Base-by-base conservation (phyloP, 768 basidiomycete species). In the Lentinula raphanica region DNA sequence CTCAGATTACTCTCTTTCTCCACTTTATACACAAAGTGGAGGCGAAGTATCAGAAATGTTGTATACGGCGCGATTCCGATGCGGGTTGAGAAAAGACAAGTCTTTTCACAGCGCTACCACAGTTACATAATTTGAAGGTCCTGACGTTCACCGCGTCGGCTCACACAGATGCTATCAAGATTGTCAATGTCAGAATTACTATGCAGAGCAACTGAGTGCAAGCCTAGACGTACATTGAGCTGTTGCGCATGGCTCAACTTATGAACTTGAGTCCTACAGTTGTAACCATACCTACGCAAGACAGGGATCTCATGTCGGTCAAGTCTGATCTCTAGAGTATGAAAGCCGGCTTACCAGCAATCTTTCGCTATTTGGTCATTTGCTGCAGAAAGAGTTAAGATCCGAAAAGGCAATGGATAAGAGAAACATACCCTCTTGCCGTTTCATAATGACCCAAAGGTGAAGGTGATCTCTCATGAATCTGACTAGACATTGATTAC, bases 241-340 rank as follows among this genome's bases (percentile, higher is more conserved):
- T 61, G 65, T 40, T 17, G 3, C 0, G 70, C 71, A 56, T 74
- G 72, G 1, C 15, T 27, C 2, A 17, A 11, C 19, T 60, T 67
- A 58, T 72, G 71, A 1, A 59, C 56, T 63, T 70, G 69, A 11
- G 72, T 74, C 40, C 72, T 67, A 48, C 72, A 74, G 48, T 69
- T 67, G 49, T 70, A 72, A 8, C 72, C 72, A 49, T 74, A 74
- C 69, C 69, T 70, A 44, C 19, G 11, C 50, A 15, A 17, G 19
- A 40, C 44, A 36, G 58, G 49, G 25, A 2, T 42, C 31, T 25
- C 15, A 27, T 9, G n/a, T n/a, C 4, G 39, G 15, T 13, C n/a
- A 12, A 23, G n/a, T n/a, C n/a, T n/a, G n/a, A n/a, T n/a, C n/a
- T 12, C 23, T n/a, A 45, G 8, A 12, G 12, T 28, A 29, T 12